Conservation (phyloP, 2,329 filamentous ascomycete genomes). For the Polytolypa hystricis region DNA sequence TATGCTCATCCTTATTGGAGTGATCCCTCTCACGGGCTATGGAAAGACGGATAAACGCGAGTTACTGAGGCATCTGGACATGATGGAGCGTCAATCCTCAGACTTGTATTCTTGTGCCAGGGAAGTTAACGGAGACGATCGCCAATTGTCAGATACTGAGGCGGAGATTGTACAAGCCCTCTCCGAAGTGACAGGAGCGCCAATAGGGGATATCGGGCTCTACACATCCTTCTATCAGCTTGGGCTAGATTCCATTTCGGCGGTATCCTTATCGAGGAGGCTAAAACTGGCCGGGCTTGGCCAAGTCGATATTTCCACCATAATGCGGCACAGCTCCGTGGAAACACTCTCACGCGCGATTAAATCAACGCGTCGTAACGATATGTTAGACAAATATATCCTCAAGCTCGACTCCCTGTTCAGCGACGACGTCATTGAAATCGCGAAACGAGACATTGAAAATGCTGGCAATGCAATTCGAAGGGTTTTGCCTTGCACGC, state of each 20-base stretch:
- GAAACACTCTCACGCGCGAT: slow-evolving; percentile 37
- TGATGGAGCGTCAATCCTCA: slow-evolving; percentile 38
- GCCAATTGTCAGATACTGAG: slow-evolving; percentile 47
- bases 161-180: slow-evolving; percentile 44
- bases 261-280: slow-evolving; percentile 55
- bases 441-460: slow-evolving; percentile 24
- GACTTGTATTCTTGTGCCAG: slow-evolving; percentile 24
- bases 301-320: slow-evolving; percentile 53
- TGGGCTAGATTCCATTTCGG: slow-evolving; percentile 73
- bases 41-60: slow-evolving; percentile 59
- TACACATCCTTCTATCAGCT: slow-evolving; percentile 66
- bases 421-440: slow-evolving; percentile 18
- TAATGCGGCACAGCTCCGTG: slow-evolving; percentile 60
- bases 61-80: slow-evolving; percentile 40
- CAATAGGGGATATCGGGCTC: slow-evolving; percentile 40
- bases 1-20: slow-evolving; percentile 57
- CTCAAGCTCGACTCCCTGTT: slow-evolving; percentile 10
- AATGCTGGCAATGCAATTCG: slow-evolving; percentile 31
- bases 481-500: slow-evolving; percentile 66
- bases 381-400: background rate
- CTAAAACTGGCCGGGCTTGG: slow-evolving; percentile 39
- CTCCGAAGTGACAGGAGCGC: slow-evolving; percentile 38
- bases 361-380: background rate
- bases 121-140: slow-evolving; percentile 19
- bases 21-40: slow-evolving; percentile 59